Percentiles rank a stretch among this genome's conserved stretches.
These are phyloP conservation scores for Tuber calosporum DNA, from an alignment of 495 filamentous ascomycete species.

Conservation along the genomic window DNA sequence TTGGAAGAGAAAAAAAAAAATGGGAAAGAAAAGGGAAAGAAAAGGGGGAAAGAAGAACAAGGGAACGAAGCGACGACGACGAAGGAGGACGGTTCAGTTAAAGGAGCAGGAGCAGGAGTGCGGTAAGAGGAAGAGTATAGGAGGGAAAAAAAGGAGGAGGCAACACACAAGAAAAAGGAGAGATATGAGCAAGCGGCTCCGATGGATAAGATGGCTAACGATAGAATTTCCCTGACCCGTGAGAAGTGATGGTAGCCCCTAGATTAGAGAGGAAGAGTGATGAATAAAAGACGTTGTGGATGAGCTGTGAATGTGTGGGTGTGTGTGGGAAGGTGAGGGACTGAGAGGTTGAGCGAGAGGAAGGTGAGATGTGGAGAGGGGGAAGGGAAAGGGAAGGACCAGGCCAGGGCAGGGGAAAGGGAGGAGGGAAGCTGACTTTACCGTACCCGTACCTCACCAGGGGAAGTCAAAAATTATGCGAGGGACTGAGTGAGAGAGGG, in stretches of 20 bases:
- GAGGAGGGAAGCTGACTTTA: conserved; percentile 8
- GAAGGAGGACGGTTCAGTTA: conserved; percentile 36
- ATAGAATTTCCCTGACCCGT: conserved; percentile 28
- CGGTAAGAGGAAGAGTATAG: conserved; percentile 34
- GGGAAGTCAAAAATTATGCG: neutral
- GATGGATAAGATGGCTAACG: conserved; percentile 37
- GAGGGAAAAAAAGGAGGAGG: conserved; percentile 45
- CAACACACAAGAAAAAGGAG: conserved; percentile 42
- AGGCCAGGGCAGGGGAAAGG: conserved; percentile 18
- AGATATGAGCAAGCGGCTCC: conserved; percentile 40
- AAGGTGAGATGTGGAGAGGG: conserved; percentile 9
- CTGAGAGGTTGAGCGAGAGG: neutral
- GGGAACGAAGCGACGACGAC: conserved; percentile 40
- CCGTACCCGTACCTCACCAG: neutral
- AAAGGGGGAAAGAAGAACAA: conserved; percentile 41
- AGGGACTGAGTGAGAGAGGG: neutral
- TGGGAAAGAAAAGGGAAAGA: conserved; percentile 23
- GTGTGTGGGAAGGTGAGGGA: conserved; percentile 27
- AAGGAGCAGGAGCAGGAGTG: conserved; percentile 24
- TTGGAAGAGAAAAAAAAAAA: conserved; percentile 21
- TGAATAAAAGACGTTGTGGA: conserved; percentile 40
- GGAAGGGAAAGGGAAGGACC: conserved; percentile 7
- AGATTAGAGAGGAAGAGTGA: conserved; percentile 10
- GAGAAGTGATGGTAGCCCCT: neutral
- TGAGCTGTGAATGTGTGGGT: conserved; percentile 23